These are phyloP conservation scores for Senecio squalidus DNA, from an alignment of 140 eudicot genomes.

Conservation along the genomic window DNA sequence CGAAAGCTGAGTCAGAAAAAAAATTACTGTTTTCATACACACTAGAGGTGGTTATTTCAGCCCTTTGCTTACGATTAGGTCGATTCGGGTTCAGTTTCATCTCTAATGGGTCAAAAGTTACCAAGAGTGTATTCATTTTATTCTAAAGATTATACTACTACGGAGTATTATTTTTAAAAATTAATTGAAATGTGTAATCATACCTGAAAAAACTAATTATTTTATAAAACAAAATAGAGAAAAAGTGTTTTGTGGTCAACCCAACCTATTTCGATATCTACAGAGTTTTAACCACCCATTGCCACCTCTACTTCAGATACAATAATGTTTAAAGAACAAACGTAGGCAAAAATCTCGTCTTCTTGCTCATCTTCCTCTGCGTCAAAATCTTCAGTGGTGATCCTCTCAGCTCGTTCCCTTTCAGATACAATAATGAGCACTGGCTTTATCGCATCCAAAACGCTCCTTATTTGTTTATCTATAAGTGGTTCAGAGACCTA, in stretches of 20 bases:
- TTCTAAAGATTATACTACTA: neutral
- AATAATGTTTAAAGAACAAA: constrained; percentile 11
- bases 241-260: neutral
- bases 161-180: too few relatives aligned
- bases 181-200: too few relatives aligned
- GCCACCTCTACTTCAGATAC: neutral
- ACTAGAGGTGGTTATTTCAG: neutral
- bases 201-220: too few relatives aligned
- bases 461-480: constrained; percentile 88
- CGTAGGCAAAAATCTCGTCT: constrained; percentile 96
- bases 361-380: constrained; percentile 90
- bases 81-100: neutral
- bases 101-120: neutral
- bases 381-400: constrained; percentile 94
- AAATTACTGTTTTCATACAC: neutral
- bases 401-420: constrained; percentile 81
- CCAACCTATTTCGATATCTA: neutral
- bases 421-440: constrained; percentile 93
- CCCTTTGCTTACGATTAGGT: neutral
- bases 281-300: neutral
- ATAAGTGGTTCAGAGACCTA: constrained; percentile 86
- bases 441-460: constrained; percentile 95
- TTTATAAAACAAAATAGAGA: too few relatives aligned
- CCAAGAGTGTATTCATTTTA: neutral
- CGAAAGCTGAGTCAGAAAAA: neutral